Evolutionary conservation across 2,329 filamentous ascomycete genomes (phyloP), one percentile per base, ranked within the genome.

Genomic region (Coniochaeta hoffmannii): DNA sequence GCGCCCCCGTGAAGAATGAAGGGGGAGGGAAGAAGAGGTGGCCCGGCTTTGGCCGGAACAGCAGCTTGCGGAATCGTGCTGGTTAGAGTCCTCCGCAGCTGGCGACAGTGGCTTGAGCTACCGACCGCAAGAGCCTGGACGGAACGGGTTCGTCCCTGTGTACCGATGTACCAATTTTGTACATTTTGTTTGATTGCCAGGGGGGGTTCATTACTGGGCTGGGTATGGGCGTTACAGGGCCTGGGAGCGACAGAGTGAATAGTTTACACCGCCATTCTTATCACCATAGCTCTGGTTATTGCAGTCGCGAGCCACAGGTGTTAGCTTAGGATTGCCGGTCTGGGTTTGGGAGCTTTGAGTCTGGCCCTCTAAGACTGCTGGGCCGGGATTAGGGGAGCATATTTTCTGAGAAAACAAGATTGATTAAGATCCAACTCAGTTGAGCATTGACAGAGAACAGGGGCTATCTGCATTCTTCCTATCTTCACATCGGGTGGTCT

Each of bases 11-110:
- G 15, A 51, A 51, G 22, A 28, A 56, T 1, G 50, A 53, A 8
- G 59, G 57, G 11, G 59, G 54, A 14, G 59, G 58, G 15, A 67
- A 62, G 58, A 58, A 62, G 19, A 69, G 66, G 56, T 71, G 68
- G 68, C 60, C 70, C 1, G 65, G 64, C 4, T 65, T 70, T n/a
- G 66, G 66, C 1, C 62, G 66, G n/a, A 60, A 64, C 19, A 60
- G 62, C 56, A 68, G 65, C 57, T 56, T 68, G 52, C 64, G 67
- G 32, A 68, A 61, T 17, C 62, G 64, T 31, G 59, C 60, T 38
- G 59, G 59, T 53, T 64, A 64, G n/a, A n/a, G n/a, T n/a, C n/a
- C n/a, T n/a, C n/a, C n/a, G n/a, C n/a, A n/a, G n/a, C n/a, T 28
- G 22, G n/a, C 15, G 41, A 28, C 2, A 11, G 41, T 46, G 41